phyloP scores from a whole-genome alignment of 129 eudicot genomes.

The Tagetes erecta region DNA sequence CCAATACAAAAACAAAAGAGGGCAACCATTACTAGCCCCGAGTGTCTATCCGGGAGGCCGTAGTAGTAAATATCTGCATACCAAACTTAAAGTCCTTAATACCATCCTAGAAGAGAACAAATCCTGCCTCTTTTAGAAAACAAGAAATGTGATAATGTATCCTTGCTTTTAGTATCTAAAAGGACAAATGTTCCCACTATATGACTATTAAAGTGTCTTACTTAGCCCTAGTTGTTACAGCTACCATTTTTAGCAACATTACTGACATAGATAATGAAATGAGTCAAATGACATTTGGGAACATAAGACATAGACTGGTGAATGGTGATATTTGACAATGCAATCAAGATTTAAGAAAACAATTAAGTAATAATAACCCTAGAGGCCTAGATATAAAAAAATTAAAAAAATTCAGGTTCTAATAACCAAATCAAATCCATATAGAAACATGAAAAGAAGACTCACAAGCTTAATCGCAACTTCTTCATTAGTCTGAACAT shows the following conservation, averaged over 20 bases:
- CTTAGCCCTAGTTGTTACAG: not conserved
- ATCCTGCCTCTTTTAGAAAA: not conserved
- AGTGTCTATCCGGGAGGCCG: not conserved
- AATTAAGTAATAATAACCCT: too few species aligned
- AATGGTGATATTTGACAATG: too few species aligned
- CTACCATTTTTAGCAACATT: not conserved
- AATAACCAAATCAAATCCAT: conserved; percentile 5
- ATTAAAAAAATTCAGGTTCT: conserved; percentile 1
- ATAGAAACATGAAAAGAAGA: conserved; percentile 12
- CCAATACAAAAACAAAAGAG: not conserved
- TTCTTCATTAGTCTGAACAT: conserved; percentile 91
- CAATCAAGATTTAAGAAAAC: conserved; percentile 2
- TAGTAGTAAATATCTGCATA: conserved; percentile 11
- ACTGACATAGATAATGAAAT: not conserved
- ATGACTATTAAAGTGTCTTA: not conserved
- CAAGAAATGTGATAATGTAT: not conserved
- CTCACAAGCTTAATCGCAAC: conserved; percentile 95
- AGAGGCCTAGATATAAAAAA: conserved; percentile 17
- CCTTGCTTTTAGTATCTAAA: not conserved
- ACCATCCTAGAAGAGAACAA: not conserved
- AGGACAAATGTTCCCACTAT: not conserved
- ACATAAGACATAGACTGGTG: not conserved
- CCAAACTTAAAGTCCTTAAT: not conserved
- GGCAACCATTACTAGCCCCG: conserved; percentile 2
- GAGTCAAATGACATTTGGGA: not conserved